These are phyloP conservation scores for Abrus pulchellus DNA, from an alignment of 306 rosid genomes.

Conservation along the genomic window DNA sequence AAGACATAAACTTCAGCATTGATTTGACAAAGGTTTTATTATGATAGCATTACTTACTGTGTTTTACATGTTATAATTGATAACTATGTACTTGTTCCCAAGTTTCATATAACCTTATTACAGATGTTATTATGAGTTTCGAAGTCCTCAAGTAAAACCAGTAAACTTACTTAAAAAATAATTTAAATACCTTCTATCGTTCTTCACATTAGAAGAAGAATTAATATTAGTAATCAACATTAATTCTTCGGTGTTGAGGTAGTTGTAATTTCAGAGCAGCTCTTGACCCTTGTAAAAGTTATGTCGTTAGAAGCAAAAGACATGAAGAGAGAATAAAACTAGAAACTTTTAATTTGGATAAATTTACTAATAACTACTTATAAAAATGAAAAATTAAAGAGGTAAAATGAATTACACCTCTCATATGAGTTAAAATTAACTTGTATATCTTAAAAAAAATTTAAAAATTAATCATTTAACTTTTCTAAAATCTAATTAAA, in stretches of 20 bases:
- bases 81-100: background rate
- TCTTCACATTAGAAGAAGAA: conserved; percentile 7
- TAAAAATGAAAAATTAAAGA: too few relatives aligned
- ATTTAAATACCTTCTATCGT: background rate
- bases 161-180: background rate
- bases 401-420: too few relatives aligned
- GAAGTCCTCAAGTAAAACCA: background rate
- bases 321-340: background rate
- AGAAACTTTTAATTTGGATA: background rate
- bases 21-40: background rate
- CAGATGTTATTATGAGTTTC: background rate
- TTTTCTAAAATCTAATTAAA: too few relatives aligned
- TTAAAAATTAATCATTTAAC: too few relatives aligned
- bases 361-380: too few relatives aligned
- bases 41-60: background rate
- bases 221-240: background rate
- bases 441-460: too few relatives aligned
- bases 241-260: background rate
- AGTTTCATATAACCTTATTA: background rate
- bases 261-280: background rate
- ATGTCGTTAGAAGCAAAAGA: conserved; percentile 11
- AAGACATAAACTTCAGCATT: background rate
- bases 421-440: too few relatives aligned
- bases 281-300: background rate
- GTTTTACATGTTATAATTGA: background rate